These are phyloP conservation scores for Elymus sibiricus DNA, from an alignment of 176 grass and related monocot genomes.

Conservation along the genomic window DNA sequence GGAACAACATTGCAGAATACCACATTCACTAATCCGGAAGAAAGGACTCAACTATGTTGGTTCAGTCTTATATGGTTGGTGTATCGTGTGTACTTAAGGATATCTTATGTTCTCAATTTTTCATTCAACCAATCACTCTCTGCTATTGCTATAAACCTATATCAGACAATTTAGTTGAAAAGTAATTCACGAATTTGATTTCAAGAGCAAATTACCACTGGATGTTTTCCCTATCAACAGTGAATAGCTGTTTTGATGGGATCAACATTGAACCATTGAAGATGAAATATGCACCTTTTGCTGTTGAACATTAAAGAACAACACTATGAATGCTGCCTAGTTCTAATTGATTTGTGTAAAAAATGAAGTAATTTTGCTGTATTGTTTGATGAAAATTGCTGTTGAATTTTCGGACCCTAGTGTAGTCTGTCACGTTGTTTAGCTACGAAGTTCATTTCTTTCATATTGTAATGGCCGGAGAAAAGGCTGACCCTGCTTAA, in stretches of 20 bases:
- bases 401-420: background rate
- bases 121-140: background rate
- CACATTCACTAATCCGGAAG: background rate
- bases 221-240: background rate
- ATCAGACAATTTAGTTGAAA: background rate
- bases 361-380: background rate
- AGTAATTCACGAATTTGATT: background rate
- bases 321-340: background rate
- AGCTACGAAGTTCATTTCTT: background rate
- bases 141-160: background rate
- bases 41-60: background rate
- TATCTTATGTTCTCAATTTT: background rate
- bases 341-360: background rate
- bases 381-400: background rate
- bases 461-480: background rate
- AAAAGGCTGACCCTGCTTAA: background rate
- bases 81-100: background rate
- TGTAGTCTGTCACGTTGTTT: background rate
- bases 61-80: conserved; percentile 15
- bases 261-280: background rate
- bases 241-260: background rate
- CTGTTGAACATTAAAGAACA: background rate
- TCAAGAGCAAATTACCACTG: background rate
- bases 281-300: conserved; percentile 2
- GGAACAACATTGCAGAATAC: background rate